Evolutionary conservation across 2,329 filamentous ascomycete species (phyloP), one percentile per base, ranked within the genome.

Genomic region (Blastomyces percursus): DNA sequence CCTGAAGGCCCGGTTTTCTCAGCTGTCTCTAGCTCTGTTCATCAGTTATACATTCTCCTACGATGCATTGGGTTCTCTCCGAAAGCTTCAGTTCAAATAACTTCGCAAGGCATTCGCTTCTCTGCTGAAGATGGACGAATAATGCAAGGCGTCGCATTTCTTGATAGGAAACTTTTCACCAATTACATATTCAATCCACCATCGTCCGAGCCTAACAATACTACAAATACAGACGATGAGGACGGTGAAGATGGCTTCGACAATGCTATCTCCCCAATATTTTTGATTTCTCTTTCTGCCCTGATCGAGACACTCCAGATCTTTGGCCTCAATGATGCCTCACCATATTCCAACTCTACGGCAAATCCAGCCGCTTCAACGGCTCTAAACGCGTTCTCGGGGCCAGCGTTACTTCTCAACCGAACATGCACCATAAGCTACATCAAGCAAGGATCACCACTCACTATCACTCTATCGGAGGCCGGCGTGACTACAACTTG

Each of bases 231-330:
- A 21, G 74, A 75, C 48, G 74, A 80, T 24, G 69, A 70, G 57
- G 69, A 74, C 38, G 71, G 76, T 24, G 74, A 75, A 51, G 74
- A 80, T 30, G 69, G 76, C 7, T 65, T 72, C 9, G 70, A 75
- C 11, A 65, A 71, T 27, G 64, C 70, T 3, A 65, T 72, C 3
- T 81, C 84, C 38, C 86, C 90, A 8, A 84, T 83, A 60, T 99
- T 99, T 72, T 88, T 95, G 72, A 87, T 97, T 66, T 94, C 91
- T 1, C 83, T 99, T 9, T 82, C 87, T 4, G 90, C 93, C 21
- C 83, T 99, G 2, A 84, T 99, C 61, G 94, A 97, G 77, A 96
- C 93, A 0, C 82, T 99, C 8, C 93, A 96, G 71, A 97, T 99
- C 59, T 96, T 99, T 71, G 91, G 91, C 59, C 84, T 92, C 55